Evolutionary conservation across 2,329 filamentous ascomycete species (phyloP).

Genomic region (Emericellopsis atlantica): DNA sequence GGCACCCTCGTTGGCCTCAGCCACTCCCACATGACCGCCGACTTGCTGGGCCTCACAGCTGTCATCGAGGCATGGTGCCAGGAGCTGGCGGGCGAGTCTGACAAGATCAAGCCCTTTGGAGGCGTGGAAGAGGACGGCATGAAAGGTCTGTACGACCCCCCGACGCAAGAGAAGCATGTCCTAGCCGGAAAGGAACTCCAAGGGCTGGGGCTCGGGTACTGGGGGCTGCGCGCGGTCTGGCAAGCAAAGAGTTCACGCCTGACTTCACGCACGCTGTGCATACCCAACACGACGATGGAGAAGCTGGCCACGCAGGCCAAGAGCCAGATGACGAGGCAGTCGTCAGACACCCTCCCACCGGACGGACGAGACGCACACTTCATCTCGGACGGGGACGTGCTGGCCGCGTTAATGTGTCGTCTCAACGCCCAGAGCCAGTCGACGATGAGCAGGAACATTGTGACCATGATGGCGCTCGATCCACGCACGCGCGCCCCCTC

Average conservation of each 20-base stretch:
- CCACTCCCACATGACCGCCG: constrained; percentile 32
- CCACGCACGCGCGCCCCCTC: neutral
- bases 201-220: neutral
- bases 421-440: neutral
- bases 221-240: neutral
- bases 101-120: constrained; percentile 21
- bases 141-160: neutral
- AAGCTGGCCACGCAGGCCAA: neutral
- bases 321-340: neutral
- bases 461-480: constrained; percentile 1
- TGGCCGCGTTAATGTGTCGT: neutral
- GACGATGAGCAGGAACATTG: neutral
- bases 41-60: constrained; percentile 26
- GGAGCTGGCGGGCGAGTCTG: constrained; percentile 26
- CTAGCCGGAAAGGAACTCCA: neutral
- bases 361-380: neutral
- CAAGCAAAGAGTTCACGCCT: neutral
- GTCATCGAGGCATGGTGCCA: constrained; percentile 31
- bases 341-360: neutral
- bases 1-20: constrained; percentile 31
- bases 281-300: neutral
- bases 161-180: neutral
- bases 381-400: constrained; percentile 1
- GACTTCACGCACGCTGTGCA: constrained; percentile 1
- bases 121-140: constrained; percentile 5